A percentile compares a stretch with the other conserved stretches of the same genome.
These are phyloP conservation scores for Huntiella savannae DNA, from an alignment of 2,329 filamentous ascomycete genomes.

Conservation along the genomic window DNA sequence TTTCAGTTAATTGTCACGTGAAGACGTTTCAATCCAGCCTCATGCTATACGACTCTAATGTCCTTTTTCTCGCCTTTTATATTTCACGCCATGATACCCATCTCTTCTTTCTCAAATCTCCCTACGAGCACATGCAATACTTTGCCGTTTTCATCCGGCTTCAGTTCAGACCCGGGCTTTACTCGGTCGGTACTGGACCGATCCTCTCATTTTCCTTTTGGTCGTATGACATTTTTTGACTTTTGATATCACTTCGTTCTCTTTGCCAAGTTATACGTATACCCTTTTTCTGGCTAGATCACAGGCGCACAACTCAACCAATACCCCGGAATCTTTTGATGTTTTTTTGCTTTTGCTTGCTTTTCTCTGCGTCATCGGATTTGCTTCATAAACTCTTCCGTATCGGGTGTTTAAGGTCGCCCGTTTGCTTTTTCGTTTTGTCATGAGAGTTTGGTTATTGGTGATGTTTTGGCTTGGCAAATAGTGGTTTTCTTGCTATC, in stretches of 20 bases:
- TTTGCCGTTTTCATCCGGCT: too few relatives aligned
- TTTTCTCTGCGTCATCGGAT: neutral
- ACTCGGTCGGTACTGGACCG: too few relatives aligned
- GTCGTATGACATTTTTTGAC: conserved; percentile 3
- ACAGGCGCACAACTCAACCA: conserved; percentile 10
- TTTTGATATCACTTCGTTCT: conserved; percentile 10
- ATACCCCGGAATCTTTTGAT: conserved; percentile 10
- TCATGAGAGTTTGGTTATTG: neutral
- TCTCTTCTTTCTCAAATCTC: conserved; percentile 19
- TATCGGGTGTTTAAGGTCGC: neutral
- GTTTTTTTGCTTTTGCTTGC: neutral
- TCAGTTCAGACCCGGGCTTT: too few relatives aligned
- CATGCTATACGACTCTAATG: too few relatives aligned
- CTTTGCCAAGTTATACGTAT: conserved; percentile 11
- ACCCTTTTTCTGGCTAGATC: conserved; percentile 10
- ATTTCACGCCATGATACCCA: conserved; percentile 30
- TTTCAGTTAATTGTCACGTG: too few relatives aligned
- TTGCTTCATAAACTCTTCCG: neutral
- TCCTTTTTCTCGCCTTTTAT: conserved; percentile 15
- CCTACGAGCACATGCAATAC: conserved; percentile 3
- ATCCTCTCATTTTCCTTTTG: neutral
- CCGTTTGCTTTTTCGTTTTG: neutral
- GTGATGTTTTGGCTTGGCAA: neutral
- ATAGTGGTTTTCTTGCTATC: too few relatives aligned
- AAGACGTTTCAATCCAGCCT: too few relatives aligned